A percentile compares a stretch with the other conserved stretches of the same genome.
Evolutionary conservation across 2,329 filamentous ascomycete genomes (phyloP).

Genomic region (Ophiostoma novo-ulmi): DNA sequence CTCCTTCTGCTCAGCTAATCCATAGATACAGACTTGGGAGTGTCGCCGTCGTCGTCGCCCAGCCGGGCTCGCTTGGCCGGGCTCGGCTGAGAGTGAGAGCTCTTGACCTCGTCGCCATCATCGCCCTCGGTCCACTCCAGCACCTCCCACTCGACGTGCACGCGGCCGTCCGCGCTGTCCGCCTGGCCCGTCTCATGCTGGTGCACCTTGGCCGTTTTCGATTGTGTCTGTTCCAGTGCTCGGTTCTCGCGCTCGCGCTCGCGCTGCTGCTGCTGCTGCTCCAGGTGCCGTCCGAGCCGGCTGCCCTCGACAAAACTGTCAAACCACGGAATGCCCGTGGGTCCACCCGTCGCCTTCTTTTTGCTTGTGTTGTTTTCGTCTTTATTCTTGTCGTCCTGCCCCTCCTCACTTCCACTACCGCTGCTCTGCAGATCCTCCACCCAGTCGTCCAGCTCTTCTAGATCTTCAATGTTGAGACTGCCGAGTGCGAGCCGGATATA

Average conservation of each 20-base stretch:
- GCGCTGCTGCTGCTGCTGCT: slow-evolving; percentile 47
- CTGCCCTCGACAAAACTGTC: slow-evolving; percentile 75
- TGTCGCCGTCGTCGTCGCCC: slow-evolving; percentile 32
- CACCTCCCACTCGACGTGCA: slow-evolving; percentile 76
- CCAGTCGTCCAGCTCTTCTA: slow-evolving; percentile 67
- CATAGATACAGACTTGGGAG: slow-evolving; percentile 19
- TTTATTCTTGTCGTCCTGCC: slow-evolving; percentile 31
- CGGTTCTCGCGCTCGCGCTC: background rate
- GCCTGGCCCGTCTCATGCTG: slow-evolving; percentile 22
- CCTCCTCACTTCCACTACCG: slow-evolving; percentile 25
- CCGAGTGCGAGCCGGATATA: slow-evolving; percentile 80
- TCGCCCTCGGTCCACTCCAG: slow-evolving; percentile 60
- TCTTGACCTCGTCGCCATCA: slow-evolving; percentile 32
- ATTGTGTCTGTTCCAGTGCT: background rate
- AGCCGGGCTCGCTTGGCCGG: slow-evolving; percentile 49
- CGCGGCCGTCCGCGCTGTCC: slow-evolving; percentile 55
- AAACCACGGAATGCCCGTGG: slow-evolving; percentile 70
- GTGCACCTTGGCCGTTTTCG: background rate
- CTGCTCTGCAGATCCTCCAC: slow-evolving; percentile 38
- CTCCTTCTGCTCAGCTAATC: slow-evolving; percentile 6
- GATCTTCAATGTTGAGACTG: slow-evolving; percentile 64
- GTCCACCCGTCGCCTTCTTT: slow-evolving; percentile 33
- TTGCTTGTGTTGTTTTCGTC: slow-evolving; percentile 19
- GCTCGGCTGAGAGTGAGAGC: slow-evolving; percentile 34
- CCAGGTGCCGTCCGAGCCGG: slow-evolving; percentile 60